Base-by-base conservation (phyloP, 2,329 filamentous ascomycete genomes). In the Pseudogymnoascus sp. region DNA sequence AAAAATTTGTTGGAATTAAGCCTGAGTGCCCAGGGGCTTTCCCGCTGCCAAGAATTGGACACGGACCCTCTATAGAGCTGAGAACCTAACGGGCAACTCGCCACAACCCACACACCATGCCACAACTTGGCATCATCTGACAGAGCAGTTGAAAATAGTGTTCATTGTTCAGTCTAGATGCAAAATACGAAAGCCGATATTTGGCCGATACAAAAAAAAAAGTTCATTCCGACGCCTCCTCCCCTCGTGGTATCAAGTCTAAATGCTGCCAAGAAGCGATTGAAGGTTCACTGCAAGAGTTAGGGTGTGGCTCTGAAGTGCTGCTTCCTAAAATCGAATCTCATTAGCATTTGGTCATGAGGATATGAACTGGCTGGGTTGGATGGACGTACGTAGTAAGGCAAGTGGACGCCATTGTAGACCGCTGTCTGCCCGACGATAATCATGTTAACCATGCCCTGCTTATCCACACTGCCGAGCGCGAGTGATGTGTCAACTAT, bases 371-470 rank as follows among this genome's bases (percentile, higher is more conserved):
- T 18, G 21, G 23, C n/a, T 53, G 16, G 23, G 14, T 5, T 18
- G 43, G 6, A 16, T 53, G 4, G 49, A 65, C 68, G 53, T 61
- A 72, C 78, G 67, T 81, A 86, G 68, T 86, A 87, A 3, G 75
- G 70, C 61, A 87, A 67, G 53, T 80, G 75, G 68, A 81, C 64
- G 2, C 80, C 82, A 43, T 81, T 71, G 64, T 78, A 79, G 0
- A 80, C 69, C 49, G 76, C 78, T 16, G 75, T 77, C 38, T 80
- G 80, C 0, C 82, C 83, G 1, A 74, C 70, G 63, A 86, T 81
- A 5, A 76, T 72, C 23, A 86, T 68, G 2, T 81, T 80, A 1
- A 86, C 66, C 4, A 82, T 70, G 1, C 79, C 81, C n/a, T 78
- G 74, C 2, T 67, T 61, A 23, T 72, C 67, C 46, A 77, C 36